Evolutionary conservation across 1,284 basidiomycete species (phyloP).

Genomic region (Ustilago esculenta): DNA sequence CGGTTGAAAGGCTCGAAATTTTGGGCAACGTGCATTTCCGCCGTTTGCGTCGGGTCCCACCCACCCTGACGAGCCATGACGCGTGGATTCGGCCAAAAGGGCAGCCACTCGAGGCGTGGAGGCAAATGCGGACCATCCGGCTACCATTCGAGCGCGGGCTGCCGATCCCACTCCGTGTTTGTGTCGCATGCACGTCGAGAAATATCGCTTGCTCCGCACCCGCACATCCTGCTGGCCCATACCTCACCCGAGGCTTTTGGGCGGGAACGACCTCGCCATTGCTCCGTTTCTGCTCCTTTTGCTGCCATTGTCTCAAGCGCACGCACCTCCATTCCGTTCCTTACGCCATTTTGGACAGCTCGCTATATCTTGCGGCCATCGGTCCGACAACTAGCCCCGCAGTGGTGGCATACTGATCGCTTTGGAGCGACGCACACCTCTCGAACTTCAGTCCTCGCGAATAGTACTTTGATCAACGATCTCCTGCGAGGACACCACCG

Average conservation of each 20-base stretch:
- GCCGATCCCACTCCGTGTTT: neutral
- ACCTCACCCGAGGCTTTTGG: neutral
- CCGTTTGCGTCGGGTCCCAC: constrained; percentile 2
- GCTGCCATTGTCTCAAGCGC: too few species aligned
- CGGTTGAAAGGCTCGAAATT: constrained; percentile 14
- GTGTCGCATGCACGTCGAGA: constrained; percentile 10
- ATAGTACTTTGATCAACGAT: too few species aligned
- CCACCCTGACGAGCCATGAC: neutral
- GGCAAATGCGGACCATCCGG: neutral
- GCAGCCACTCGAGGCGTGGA: neutral
- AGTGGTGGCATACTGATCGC: too few species aligned
- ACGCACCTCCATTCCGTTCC: too few species aligned
- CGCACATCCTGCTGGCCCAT: neutral
- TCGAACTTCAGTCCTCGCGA: too few species aligned
- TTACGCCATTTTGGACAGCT: too few species aligned
- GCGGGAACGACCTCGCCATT: too few species aligned
- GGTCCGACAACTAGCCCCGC: too few species aligned
- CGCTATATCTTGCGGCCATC: too few species aligned
- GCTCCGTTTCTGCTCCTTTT: too few species aligned
- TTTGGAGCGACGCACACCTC: too few species aligned
- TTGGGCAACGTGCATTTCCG: constrained; percentile 16
- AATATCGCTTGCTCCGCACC: neutral
- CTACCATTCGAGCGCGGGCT: neutral
- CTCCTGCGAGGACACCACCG: neutral
- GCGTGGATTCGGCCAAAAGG: constrained; percentile 3